Conservation (phyloP, 2,329 filamentous ascomycete species). For the Pestalotiopsis sp. region DNA sequence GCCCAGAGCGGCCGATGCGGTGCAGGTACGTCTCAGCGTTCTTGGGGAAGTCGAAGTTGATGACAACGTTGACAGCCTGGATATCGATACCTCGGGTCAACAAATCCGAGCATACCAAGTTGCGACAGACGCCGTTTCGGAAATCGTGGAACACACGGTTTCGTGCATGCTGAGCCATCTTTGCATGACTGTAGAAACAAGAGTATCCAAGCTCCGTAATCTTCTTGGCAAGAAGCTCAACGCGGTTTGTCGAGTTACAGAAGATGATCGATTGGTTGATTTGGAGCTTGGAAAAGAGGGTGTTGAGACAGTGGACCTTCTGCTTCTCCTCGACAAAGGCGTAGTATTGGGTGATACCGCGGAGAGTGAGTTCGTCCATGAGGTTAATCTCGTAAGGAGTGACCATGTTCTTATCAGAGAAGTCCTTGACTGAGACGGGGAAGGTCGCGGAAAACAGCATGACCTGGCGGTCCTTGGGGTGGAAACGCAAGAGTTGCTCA, state of each 20-base stretch:
- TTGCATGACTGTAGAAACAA: slow-evolving; percentile 98
- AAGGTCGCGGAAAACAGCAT: slow-evolving; percentile 99
- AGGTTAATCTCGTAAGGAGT: slow-evolving; percentile 98
- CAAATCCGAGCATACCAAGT: slow-evolving; percentile 96
- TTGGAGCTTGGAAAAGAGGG: slow-evolving; percentile 96
- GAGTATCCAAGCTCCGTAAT: slow-evolving; percentile 99
- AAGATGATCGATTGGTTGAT: slow-evolving; percentile 99
- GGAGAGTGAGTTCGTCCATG: slow-evolving; percentile 97
- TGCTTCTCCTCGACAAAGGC: slow-evolving; percentile 99
- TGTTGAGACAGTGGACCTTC: slow-evolving; percentile 98
- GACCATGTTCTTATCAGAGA: slow-evolving; percentile 97
- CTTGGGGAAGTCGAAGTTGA: slow-evolving; percentile 99
- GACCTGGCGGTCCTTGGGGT: slow-evolving; percentile 95
- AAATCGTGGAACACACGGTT: slow-evolving; percentile 99
- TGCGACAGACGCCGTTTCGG: slow-evolving; percentile 95
- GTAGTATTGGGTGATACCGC: slow-evolving; percentile 98
- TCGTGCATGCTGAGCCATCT: slow-evolving; percentile 94
- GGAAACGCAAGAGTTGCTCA: slow-evolving; percentile 91
- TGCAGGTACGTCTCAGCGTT: slow-evolving; percentile 99
- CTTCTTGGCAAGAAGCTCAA: slow-evolving; percentile 97
- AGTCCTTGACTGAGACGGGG: slow-evolving; percentile 93
- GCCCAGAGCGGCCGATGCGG: slow-evolving; percentile 95
- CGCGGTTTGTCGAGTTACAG: slow-evolving; percentile 98
- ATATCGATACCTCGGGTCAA: slow-evolving; percentile 99
- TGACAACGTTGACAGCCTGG: slow-evolving; percentile 98